phyloP scores from a whole-genome alignment of 179 eudicot species.

The Pouteria campechiana region DNA sequence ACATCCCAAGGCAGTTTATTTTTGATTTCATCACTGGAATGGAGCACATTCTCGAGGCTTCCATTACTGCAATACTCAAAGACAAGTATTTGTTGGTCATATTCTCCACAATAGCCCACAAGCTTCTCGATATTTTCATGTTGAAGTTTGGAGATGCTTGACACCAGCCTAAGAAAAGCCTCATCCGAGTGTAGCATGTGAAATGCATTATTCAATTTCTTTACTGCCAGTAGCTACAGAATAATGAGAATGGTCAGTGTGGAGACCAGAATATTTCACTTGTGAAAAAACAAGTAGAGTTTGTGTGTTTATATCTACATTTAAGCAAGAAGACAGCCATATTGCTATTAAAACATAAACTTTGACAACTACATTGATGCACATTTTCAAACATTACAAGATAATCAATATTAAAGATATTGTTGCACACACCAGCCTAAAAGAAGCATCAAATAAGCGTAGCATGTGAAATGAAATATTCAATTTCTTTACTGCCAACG shows the following conservation, averaged over 20 bases:
- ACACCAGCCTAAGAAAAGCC: conserved; percentile 53
- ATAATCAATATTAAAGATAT: too few species aligned
- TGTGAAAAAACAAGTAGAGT: too few species aligned
- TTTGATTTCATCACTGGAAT: conserved; percentile 54
- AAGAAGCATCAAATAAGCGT: too few species aligned
- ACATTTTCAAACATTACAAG: too few species aligned
- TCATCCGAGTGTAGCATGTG: conserved; percentile 31
- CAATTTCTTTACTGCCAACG: too few species aligned
- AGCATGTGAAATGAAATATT: too few species aligned
- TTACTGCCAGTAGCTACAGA: conserved; percentile 64
- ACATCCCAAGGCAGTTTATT: conserved; percentile 64
- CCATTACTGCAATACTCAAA: conserved; percentile 56
- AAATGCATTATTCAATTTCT: conserved; percentile 50
- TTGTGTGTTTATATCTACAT: too few species aligned
- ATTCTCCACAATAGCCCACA: conserved; percentile 69
- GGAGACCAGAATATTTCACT: too few species aligned
- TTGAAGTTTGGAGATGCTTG: conserved; percentile 38
- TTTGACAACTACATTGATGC: too few species aligned
- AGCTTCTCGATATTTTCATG: conserved; percentile 61
- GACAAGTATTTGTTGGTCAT: conserved; percentile 53
- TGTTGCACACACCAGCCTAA: too few species aligned
- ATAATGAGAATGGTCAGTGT: conserved; percentile 2
- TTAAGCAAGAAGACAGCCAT: too few species aligned
- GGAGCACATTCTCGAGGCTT: conserved; percentile 67
- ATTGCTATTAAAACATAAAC: too few species aligned